Percentiles rank a stretch among this genome's conserved stretches.
Evolutionary conservation across 2,329 filamentous ascomycete species (phyloP).

Genomic region (Immersiporthe knoxdaviesiana): DNA sequence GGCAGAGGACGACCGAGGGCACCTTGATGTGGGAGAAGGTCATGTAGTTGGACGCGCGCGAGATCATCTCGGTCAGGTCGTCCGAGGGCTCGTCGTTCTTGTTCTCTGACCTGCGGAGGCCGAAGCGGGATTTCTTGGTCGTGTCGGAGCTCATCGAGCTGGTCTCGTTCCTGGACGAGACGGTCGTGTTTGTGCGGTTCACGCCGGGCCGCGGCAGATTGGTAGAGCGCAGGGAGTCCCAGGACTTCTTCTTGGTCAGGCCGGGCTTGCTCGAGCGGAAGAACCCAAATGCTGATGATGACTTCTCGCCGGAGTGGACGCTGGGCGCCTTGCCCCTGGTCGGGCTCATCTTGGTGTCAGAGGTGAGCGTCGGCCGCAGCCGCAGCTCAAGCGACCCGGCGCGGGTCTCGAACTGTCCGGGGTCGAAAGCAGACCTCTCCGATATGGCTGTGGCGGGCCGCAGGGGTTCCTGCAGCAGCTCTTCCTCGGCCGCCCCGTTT

Average conservation of each 20-base stretch:
- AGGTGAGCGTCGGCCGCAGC: conserved; percentile 78
- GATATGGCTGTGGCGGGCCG: conserved; percentile 40
- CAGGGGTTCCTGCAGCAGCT: conserved; percentile 34
- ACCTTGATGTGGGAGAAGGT: conserved; percentile 95
- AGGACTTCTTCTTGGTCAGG: conserved; percentile 56
- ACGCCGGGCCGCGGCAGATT: conserved; percentile 48
- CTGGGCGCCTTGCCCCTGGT: conserved; percentile 53
- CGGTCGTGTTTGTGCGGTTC: conserved; percentile 50
- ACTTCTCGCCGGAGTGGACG: conserved; percentile 52
- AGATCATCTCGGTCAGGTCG: conserved; percentile 96
- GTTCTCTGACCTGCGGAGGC: conserved; percentile 49
- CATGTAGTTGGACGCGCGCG: conserved; percentile 94
- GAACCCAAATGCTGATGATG: conserved; percentile 52
- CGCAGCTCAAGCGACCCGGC: conserved; percentile 80
- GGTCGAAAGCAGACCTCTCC: conserved; percentile 49
- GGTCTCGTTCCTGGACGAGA: conserved; percentile 44
- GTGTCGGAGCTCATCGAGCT: conserved; percentile 43
- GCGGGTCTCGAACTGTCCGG: conserved; percentile 58
- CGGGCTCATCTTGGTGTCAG: conserved; percentile 45
- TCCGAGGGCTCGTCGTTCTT: conserved; percentile 72
- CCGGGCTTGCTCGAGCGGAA: conserved; percentile 53
- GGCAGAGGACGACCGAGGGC: conserved; percentile 89
- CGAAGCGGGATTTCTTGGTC: conserved; percentile 60
- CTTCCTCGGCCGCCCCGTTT: conserved; percentile 51
- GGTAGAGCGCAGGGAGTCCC: conserved; percentile 56